These are phyloP conservation scores for Ophiognomonia clavigignenti-juglandacearum DNA, from an alignment of 2,329 filamentous ascomycete species.

Conservation along the genomic window DNA sequence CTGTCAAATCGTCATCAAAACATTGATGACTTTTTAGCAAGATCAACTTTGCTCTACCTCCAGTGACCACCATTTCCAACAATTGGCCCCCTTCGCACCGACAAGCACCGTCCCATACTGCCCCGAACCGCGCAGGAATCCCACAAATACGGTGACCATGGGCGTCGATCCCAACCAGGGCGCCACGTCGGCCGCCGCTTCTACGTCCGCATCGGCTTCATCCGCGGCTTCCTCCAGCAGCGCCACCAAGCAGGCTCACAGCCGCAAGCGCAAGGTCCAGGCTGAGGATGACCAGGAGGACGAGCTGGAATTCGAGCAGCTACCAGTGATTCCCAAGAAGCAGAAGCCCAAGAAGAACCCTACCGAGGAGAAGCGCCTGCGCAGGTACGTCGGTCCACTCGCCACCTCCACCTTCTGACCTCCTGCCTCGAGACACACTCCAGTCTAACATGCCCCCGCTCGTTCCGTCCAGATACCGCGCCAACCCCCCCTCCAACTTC, in stretches of 20 bases:
- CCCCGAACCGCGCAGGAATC: not conserved
- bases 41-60: too few species aligned
- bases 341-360: not conserved
- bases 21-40: too few species aligned
- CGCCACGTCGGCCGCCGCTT: not conserved
- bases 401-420: conserved; percentile 7
- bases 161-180: conserved; percentile 6
- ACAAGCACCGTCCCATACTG: too few species aligned
- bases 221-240: not conserved
- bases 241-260: not conserved
- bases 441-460: not conserved
- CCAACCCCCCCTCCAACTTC: too few species aligned
- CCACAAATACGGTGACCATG: not conserved
- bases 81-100: too few species aligned
- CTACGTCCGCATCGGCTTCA: not conserved
- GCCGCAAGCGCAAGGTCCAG: not conserved
- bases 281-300: not conserved
- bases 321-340: not conserved
- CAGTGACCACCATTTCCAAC: too few species aligned
- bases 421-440: conserved; percentile 29
- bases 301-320: not conserved
- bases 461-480: too few species aligned
- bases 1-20: too few species aligned
- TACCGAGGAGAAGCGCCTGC: conserved; percentile 9
- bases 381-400: conserved; percentile 7